Conservation (phyloP, 2,329 filamentous ascomycete genomes). For the Ophiostoma perfectum region DNA sequence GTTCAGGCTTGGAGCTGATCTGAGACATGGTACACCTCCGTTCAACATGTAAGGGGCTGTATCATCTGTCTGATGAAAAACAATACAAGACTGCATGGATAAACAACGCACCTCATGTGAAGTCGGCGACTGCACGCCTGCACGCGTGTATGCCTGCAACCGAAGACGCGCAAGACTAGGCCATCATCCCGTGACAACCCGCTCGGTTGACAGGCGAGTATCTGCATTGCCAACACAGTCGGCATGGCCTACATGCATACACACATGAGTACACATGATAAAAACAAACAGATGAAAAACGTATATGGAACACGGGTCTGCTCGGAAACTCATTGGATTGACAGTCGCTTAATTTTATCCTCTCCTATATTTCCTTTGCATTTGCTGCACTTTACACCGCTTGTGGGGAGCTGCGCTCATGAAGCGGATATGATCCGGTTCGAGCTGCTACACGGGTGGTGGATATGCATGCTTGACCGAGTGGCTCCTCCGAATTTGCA, state of each 20-base stretch:
- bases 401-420: neutral
- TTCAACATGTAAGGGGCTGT: neutral
- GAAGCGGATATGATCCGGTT: neutral
- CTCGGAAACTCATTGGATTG: no score
- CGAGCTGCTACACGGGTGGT: neutral
- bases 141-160: no score
- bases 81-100: neutral
- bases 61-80: no score
- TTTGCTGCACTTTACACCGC: neutral
- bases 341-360: no score
- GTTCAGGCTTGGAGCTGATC: neutral
- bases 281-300: neutral
- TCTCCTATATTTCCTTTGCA: no score
- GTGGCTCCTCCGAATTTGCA: neutral
- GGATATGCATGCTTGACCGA: neutral
- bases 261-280: neutral
- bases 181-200: neutral
- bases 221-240: slow-evolving; percentile 11
- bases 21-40: neutral
- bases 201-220: neutral
- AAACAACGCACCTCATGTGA: neutral
- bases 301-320: no score
- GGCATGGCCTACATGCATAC: slow-evolving; percentile 10
- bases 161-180: neutral
- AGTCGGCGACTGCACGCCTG: neutral